A percentile compares a stretch with the other conserved stretches of the same genome.
phyloP scores from a whole-genome alignment of 306 rosid species.

The Rosa multiflora region DNA sequence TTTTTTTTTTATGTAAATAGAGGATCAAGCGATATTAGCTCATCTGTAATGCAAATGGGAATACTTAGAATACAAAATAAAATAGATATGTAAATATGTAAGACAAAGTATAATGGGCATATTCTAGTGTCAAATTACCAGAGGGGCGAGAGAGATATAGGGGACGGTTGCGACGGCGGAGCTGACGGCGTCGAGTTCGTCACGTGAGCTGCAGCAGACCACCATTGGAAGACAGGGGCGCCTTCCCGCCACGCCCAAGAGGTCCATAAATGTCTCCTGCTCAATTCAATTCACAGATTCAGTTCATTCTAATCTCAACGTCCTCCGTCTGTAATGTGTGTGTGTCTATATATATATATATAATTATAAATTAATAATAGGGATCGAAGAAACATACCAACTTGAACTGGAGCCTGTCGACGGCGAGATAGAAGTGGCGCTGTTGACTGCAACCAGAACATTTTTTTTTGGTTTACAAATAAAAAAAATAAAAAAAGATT shows the following conservation, averaged over 20 bases:
- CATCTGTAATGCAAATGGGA: too few relatives aligned
- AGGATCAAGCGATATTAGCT: too few relatives aligned
- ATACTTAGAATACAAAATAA: background rate
- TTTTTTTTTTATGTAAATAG: too few relatives aligned
- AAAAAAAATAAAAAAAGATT: background rate
- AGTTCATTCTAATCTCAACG: background rate
- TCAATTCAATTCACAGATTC: background rate
- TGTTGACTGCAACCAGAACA: constrained; percentile 41
- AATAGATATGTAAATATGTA: background rate
- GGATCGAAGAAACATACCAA: constrained; percentile 39
- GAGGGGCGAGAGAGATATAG: constrained; percentile 55
- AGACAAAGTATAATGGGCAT: background rate
- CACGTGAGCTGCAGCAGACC: constrained; percentile 80
- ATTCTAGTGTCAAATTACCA: constrained; percentile 39
- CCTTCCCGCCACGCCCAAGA: constrained; percentile 68
- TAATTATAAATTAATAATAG: background rate
- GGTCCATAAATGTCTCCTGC: constrained; percentile 75
- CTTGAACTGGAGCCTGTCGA: constrained; percentile 79
- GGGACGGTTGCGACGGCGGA: constrained; percentile 63
- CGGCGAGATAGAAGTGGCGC: constrained; percentile 86
- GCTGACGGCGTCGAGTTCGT: constrained; percentile 78
- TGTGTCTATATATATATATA: too few relatives aligned
- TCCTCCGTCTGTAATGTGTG: background rate
- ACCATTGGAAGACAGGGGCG: constrained; percentile 69
- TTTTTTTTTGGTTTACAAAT: background rate